Conservation (phyloP, 1,139 yeast species). For the Fermentozyma sake region DNA sequence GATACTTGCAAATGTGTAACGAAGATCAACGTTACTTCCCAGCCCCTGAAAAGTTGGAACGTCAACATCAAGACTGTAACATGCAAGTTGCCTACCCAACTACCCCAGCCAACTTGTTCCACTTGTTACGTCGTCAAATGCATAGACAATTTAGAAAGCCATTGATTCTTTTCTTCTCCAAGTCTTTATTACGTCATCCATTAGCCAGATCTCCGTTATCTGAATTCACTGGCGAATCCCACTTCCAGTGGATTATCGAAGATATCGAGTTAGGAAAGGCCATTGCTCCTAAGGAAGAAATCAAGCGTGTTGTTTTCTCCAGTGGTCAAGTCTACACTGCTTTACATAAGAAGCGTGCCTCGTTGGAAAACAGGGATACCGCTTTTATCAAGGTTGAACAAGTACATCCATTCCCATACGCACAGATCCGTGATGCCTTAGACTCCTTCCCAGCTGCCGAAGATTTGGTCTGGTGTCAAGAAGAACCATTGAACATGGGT, state of each 20-base stretch:
- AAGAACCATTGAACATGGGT: conserved; percentile 99
- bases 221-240: conserved; percentile 89
- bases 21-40: conserved; percentile 97
- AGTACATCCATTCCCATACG: conserved; percentile 98
- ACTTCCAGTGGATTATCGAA: conserved; percentile 94
- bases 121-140: conserved; percentile 96
- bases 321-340: conserved; percentile 96
- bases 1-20: conserved; percentile 92
- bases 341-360: conserved; percentile 80
- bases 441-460: conserved; percentile 75
- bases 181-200: conserved; percentile 94
- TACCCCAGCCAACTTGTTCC: conserved; percentile 96
- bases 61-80: conserved; percentile 99
- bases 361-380: conserved; percentile 71
- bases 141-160: conserved; percentile 99
- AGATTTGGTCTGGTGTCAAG: conserved; percentile 97
- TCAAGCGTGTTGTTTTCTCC: conserved; percentile 80
- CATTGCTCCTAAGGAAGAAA: conserved; percentile 75
- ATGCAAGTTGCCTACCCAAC: conserved; percentile 98
- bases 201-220: conserved; percentile 80
- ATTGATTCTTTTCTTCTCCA: conserved; percentile 81
- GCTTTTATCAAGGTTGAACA: conserved; percentile 92
- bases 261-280: conserved; percentile 78
- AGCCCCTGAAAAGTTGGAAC: conserved; percentile 75
- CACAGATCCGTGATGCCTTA: conserved; percentile 82